phyloP scores from a whole-genome alignment of 2,329 filamentous ascomycete genomes.

The Exserohilum turcica region DNA sequence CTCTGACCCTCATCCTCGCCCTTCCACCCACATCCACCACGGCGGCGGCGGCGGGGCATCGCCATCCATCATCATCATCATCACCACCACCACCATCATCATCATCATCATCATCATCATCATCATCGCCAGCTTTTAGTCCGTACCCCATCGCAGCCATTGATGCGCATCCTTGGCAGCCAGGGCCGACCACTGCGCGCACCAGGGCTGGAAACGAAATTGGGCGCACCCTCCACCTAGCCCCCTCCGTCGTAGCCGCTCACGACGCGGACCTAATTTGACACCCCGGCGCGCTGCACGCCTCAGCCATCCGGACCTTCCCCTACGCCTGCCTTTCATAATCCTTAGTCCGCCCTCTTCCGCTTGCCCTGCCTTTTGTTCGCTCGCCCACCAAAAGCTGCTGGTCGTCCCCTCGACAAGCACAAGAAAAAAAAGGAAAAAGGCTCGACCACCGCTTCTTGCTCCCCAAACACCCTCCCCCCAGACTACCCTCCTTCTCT shows the following conservation, averaged over 20 bases:
- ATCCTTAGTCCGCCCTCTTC: constrained; percentile 32
- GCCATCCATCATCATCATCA: background rate
- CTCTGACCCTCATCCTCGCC: too few species aligned
- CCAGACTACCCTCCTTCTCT: constrained; percentile 10
- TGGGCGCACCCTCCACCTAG: constrained; percentile 13
- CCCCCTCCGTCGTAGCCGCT: constrained; percentile 20
- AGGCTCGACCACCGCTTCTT: background rate
- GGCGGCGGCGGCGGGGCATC: background rate
- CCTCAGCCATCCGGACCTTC: constrained; percentile 42
- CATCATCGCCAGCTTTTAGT: too few species aligned
- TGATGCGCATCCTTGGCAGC: constrained; percentile 8
- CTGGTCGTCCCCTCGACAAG: background rate
- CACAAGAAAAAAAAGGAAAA: background rate
- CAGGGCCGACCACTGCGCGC: background rate
- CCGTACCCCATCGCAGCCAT: background rate
- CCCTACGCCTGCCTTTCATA: constrained; percentile 38
- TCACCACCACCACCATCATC: too few species aligned
- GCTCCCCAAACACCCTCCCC: constrained; percentile 5
- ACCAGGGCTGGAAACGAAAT: constrained; percentile 29
- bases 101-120: too few species aligned
- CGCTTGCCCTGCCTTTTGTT: constrained; percentile 15
- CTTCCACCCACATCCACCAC: too few species aligned
- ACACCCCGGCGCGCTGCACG: constrained; percentile 31
- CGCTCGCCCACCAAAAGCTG: constrained; percentile 16
- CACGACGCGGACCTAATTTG: constrained; percentile 28